A percentile compares a stretch with the other conserved stretches of the same genome.
phyloP scores from a whole-genome alignment of 305 asterid genomes.

The Fraxinus latifolia region DNA sequence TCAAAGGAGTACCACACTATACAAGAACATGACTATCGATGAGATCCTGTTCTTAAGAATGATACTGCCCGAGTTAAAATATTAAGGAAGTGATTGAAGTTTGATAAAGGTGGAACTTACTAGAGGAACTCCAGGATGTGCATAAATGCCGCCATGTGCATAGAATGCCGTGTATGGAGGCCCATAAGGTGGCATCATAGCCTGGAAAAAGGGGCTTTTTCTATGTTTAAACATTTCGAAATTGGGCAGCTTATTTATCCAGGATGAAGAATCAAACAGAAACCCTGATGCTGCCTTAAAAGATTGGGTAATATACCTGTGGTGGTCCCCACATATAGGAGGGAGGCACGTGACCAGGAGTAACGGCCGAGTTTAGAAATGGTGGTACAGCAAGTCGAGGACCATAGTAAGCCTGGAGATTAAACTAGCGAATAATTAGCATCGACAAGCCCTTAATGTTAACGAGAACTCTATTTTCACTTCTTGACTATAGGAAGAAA shows the following conservation, averaged over 20 bases:
- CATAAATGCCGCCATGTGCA: conserved; percentile 76
- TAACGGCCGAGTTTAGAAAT: conserved; percentile 58
- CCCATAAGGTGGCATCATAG: conserved; percentile 88
- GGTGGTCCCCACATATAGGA: conserved; percentile 97
- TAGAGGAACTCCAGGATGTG: conserved; percentile 79
- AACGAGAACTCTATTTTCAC: not conserved
- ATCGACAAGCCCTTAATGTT: not conserved
- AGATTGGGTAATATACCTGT: conserved; percentile 48
- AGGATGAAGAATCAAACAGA: not conserved
- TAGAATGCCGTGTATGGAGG: conserved; percentile 81
- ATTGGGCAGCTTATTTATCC: not conserved
- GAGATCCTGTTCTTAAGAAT: conserved; percentile 12
- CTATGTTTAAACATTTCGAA: not conserved
- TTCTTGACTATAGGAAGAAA: not conserved
- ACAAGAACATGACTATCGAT: conserved; percentile 11
- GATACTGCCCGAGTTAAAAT: not conserved
- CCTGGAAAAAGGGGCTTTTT: conserved; percentile 34
- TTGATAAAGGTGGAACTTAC: conserved; percentile 41
- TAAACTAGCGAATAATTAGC: conserved; percentile 2
- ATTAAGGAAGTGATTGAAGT: not conserved
- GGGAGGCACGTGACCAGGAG: conserved; percentile 71
- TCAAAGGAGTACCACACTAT: conserved; percentile 63
- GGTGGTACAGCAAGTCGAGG: conserved; percentile 87
- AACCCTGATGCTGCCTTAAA: not conserved
- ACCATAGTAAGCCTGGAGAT: conserved; percentile 79